Conservation (phyloP, 331 rosid species). For the Acacia pycnantha region DNA sequence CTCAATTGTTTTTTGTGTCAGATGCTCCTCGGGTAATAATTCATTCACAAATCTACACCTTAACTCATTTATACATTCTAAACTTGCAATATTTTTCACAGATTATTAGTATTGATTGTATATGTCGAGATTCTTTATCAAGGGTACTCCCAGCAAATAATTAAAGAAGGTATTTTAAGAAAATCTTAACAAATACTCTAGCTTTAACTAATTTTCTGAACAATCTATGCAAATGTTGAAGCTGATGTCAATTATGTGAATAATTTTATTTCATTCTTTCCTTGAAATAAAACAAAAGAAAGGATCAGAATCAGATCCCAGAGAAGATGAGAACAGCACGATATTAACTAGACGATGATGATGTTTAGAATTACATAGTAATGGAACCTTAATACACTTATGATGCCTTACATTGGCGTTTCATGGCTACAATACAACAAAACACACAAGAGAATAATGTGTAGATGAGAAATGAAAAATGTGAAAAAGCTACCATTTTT, state of each 20-base stretch:
- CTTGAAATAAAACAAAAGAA: background rate
- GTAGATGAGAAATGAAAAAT: background rate
- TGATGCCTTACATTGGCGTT: background rate
- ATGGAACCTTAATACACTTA: background rate
- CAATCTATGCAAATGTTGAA: background rate
- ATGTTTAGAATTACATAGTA: background rate
- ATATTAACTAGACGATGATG: background rate
- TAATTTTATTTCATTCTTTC: background rate
- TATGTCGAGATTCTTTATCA: no score
- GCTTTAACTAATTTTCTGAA: no score
- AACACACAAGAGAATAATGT: background rate
- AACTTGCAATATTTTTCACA: no score
- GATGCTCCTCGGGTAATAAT: no score
- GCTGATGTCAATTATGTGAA: background rate
- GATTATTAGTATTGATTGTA: no score
- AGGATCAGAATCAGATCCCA: background rate
- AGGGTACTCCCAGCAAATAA: no score
- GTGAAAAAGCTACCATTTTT: background rate
- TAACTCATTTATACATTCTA: no score
- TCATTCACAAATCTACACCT: no score
- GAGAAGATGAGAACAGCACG: background rate
- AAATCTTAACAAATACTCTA: no score
- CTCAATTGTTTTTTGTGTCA: no score
- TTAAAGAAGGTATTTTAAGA: no score
- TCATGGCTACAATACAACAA: background rate